Evolutionary conservation across 1,284 basidiomycete species (phyloP), one percentile per base, ranked within the genome.

Genomic region (Apiotrichum sp.): DNA sequence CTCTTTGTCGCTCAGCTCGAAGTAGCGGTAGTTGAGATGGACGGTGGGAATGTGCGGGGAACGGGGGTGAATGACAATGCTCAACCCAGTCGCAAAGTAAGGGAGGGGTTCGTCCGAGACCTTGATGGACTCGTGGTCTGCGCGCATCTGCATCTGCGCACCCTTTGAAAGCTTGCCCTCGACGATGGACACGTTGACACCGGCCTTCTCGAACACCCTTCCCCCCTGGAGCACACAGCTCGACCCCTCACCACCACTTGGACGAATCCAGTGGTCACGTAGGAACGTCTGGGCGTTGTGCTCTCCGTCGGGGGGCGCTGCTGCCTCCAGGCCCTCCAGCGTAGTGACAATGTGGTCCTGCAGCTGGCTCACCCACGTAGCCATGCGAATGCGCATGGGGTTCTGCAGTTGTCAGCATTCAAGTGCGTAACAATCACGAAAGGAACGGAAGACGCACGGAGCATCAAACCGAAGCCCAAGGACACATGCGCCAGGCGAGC

Each of bases 1-100:
- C 72, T 51, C 75, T 40, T 79, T 78, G 62, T 87, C 83, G 14
- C 84, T 84, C 63, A 92, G 82, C 77, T 98, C 96, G 74, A 99
- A 98, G 78, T 98, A 98, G 53, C 96, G 88, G 71, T 95, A 98
- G 77, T 99, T 99, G 63, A 90, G 85, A 76, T 99, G 95, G 6
- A 89, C 86, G n/a, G 93, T 96, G 1, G 90, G 89, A 13, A 86
- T 84, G 65, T 88, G 84, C 0, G 96, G 95, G 77, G 93, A 96
- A 59, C 85, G 82, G 0, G 95, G 93, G 76, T 98, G 96, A 32
- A 98, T 83, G 64, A 98, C 92, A 64, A 97, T 82, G 59, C 86
- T 89, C 65, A 98, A 80, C 0, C 95, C 95, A 0, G 88, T 89
- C 6, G 90, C 95, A 71, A 93, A 95, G 81, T 95, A 98, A 0